A percentile compares a stretch with the other conserved stretches of the same genome.
Conservation (phyloP, 352 stramenopile species). For the Pythium sukuiense region DNA sequence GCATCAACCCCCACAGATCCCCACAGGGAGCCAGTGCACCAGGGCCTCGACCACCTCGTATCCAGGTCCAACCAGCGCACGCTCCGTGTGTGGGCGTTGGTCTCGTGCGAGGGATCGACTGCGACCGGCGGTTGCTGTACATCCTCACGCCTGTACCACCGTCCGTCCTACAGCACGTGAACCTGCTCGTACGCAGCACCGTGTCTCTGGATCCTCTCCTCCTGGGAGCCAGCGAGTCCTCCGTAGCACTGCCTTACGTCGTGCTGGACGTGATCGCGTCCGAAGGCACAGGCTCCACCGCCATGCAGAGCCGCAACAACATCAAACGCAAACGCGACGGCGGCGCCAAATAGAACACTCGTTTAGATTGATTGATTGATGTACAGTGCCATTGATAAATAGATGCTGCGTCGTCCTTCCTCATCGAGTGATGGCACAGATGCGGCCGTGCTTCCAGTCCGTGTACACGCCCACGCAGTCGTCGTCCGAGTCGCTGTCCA, state of each 20-base stretch:
- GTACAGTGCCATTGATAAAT: background rate
- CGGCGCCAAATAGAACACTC: conserved; percentile 20
- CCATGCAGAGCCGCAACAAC: conserved; percentile 88
- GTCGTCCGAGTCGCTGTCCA: conserved; percentile 2
- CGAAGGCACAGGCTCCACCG: conserved; percentile 69
- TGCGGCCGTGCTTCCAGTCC: conserved; percentile 43
- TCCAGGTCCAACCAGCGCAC: conserved; percentile 52
- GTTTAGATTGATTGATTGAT: conserved; percentile 14
- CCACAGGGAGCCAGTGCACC: background rate
- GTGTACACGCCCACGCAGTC: conserved; percentile 39
- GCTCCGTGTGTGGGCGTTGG: conserved; percentile 68
- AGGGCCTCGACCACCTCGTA: conserved; percentile 43
- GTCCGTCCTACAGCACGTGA: conserved; percentile 54
- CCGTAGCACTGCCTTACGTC: conserved; percentile 54
- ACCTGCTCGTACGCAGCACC: conserved; percentile 70
- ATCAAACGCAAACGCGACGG: conserved; percentile 84
- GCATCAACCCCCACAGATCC: conserved; percentile 40
- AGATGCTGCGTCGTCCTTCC: background rate
- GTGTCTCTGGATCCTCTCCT: conserved; percentile 62
- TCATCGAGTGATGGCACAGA: conserved; percentile 58
- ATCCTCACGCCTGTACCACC: conserved; percentile 70
- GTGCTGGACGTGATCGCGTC: conserved; percentile 68
- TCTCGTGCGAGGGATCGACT: conserved; percentile 66
- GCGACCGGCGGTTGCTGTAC: conserved; percentile 48
- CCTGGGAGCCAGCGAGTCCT: conserved; percentile 44